phyloP scores from a whole-genome alignment of 2,329 filamentous ascomycete genomes.

The Fusarium bulbicola region DNA sequence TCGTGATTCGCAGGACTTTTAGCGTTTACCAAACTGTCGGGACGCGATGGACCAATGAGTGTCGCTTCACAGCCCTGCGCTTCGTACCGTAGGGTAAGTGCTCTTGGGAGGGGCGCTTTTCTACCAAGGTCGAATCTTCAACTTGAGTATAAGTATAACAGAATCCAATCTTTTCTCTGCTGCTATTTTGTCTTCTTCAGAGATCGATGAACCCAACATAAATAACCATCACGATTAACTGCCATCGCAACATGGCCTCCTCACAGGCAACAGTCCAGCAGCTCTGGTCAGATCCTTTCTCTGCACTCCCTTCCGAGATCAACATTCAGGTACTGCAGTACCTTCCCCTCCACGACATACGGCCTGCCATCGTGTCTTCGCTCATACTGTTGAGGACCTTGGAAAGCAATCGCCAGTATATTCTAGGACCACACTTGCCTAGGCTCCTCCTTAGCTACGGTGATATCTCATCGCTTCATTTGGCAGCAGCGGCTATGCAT shows the following conservation, averaged over 20 bases:
- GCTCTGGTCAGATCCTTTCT: background rate
- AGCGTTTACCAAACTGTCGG: background rate
- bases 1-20: background rate
- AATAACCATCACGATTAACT: background rate
- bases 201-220: too few relatives aligned
- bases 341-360: background rate
- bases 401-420: background rate
- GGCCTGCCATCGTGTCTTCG: too few relatives aligned
- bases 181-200: background rate
- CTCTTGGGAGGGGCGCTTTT: too few relatives aligned
- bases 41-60: background rate
- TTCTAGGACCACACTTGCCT: background rate
- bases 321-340: background rate
- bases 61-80: fast-evolving
- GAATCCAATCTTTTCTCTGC: background rate
- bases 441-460: background rate
- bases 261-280: background rate
- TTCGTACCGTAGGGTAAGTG: background rate
- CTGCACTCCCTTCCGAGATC: background rate
- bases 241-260: background rate
- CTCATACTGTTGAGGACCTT: background rate
- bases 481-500: background rate
- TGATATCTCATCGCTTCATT: background rate
- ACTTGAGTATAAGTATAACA: background rate
- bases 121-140: too few relatives aligned